Evolutionary conservation across 2,329 filamentous ascomycete species (phyloP).

Genomic region (Periconia macrospinosa): DNA sequence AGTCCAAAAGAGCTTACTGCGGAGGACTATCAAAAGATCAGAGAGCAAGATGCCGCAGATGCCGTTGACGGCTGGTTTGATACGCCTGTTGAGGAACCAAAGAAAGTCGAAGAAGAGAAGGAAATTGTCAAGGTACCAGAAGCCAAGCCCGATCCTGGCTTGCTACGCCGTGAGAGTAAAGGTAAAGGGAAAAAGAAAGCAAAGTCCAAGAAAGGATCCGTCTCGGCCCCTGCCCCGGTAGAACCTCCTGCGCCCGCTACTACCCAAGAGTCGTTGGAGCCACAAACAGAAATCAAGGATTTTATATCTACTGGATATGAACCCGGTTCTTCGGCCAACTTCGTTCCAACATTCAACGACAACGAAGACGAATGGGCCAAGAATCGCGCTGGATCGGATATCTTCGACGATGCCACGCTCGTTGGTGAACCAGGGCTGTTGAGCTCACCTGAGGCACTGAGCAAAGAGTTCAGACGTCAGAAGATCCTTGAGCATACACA

Average conservation of each 20-base stretch:
- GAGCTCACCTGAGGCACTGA: slow-evolving; percentile 12
- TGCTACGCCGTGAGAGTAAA: slow-evolving; percentile 20
- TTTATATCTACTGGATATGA: slow-evolving; percentile 3
- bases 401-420: slow-evolving; percentile 36
- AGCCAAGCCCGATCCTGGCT: slow-evolving; percentile 15
- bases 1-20: slow-evolving; percentile 16
- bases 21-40: slow-evolving; percentile 21
- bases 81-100: slow-evolving; percentile 9
- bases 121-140: slow-evolving; percentile 7
- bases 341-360: slow-evolving; percentile 30
- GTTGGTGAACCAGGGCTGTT: slow-evolving; percentile 25
- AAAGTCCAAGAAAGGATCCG: slow-evolving; percentile 19
- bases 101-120: slow-evolving; percentile 9
- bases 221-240: slow-evolving; percentile 6
- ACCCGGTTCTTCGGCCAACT: slow-evolving; percentile 12
- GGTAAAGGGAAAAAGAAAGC: slow-evolving; percentile 31
- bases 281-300: background rate
- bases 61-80: slow-evolving; percentile 29
- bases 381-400: slow-evolving; percentile 23
- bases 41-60: slow-evolving; percentile 28
- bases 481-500: slow-evolving; percentile 32
- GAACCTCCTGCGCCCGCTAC: slow-evolving; percentile 15
- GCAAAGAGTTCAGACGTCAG: slow-evolving; percentile 26
- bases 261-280: slow-evolving; percentile 12
- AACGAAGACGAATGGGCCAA: slow-evolving; percentile 37